phyloP scores from a whole-genome alignment of 73 alveolate genomes.

The Symbiodinium natans region DNA sequence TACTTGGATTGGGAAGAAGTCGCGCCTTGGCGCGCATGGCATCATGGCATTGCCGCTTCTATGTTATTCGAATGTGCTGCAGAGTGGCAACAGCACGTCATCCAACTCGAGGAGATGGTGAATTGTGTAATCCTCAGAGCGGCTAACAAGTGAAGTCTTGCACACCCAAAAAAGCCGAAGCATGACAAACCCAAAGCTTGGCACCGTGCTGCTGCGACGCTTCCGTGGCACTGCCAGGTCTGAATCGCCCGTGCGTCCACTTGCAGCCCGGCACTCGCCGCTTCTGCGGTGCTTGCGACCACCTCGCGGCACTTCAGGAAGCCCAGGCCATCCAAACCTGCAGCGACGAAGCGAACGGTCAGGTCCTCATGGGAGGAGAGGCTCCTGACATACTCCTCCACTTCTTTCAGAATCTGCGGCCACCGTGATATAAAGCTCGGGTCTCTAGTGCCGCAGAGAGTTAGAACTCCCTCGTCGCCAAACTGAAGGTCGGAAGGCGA shows the following conservation, averaged over 20 bases:
- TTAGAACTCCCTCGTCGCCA: slow-evolving; percentile 5
- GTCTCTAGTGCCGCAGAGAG: slow-evolving; percentile 24
- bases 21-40: neutral
- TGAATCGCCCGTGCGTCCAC: neutral
- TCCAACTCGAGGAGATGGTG: neutral
- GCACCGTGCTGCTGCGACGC: neutral
- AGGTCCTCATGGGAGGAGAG: neutral
- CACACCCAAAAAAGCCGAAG: neutral
- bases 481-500: slow-evolving; percentile 24
- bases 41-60: no score
- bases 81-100: neutral
- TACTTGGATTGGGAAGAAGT: neutral
- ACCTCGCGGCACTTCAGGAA: neutral
- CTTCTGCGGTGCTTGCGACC: neutral
- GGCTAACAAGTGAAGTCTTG: neutral
- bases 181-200: neutral
- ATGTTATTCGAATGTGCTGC: no score
- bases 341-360: neutral
- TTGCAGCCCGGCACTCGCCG: neutral
- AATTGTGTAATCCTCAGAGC: neutral
- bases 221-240: neutral
- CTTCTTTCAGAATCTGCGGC: slow-evolving; percentile 16
- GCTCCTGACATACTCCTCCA: neutral
- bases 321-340: neutral
- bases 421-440: slow-evolving; percentile 35